Percentiles rank a stretch among this genome's conserved stretches.
phyloP scores from a whole-genome alignment of 179 eudicot genomes.

The Pouteria campechiana region DNA sequence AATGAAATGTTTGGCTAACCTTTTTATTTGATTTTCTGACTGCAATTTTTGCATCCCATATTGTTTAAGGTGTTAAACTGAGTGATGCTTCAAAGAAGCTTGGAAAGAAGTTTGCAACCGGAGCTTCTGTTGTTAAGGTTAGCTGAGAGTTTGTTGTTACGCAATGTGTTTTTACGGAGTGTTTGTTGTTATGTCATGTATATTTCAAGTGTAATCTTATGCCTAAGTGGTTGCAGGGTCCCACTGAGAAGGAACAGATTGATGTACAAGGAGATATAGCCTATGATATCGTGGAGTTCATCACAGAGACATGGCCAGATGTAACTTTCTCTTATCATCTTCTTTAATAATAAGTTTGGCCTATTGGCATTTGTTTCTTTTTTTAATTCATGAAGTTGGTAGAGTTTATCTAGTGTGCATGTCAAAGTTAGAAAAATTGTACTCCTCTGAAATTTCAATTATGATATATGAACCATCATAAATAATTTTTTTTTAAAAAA shows the following conservation, averaged over 20 bases:
- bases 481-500: too few species aligned
- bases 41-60: too few species aligned
- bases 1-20: too few species aligned
- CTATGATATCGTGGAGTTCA: constrained; percentile 82
- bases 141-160: not conserved
- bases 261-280: constrained; percentile 99
- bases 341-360: too few species aligned
- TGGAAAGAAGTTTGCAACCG: constrained; percentile 97
- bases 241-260: constrained; percentile 94
- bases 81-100: constrained; percentile 98
- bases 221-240: constrained; percentile 44
- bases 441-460: too few species aligned
- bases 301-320: constrained; percentile 91
- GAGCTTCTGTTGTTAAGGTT: constrained; percentile 98
- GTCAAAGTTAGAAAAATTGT: too few species aligned
- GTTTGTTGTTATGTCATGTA: not conserved
- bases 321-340: constrained; percentile 25
- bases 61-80: constrained; percentile 61
- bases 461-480: too few species aligned
- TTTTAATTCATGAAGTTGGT: too few species aligned
- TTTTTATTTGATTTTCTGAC: too few species aligned
- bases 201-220: not conserved
- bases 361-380: too few species aligned
- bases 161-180: not conserved
- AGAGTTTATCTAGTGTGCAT: too few species aligned